These are phyloP conservation scores for Spinacia oleracea DNA, from an alignment of 179 eudicot genomes.

Conservation along the genomic window DNA sequence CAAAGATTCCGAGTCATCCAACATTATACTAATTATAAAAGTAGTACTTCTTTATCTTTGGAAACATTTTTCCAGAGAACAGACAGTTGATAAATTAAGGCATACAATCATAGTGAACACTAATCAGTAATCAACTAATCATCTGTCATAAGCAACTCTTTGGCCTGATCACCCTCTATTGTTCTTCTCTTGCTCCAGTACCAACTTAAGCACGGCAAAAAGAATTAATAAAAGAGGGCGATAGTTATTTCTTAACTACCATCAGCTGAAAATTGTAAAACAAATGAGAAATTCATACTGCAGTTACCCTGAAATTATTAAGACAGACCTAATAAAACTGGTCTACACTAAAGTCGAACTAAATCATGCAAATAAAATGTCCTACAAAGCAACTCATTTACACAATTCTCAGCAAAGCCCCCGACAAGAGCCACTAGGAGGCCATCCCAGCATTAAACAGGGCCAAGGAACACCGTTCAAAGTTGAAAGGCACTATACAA, in stretches of 20 bases:
- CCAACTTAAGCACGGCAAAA: not conserved
- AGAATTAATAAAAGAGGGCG: not conserved
- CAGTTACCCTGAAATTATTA: constrained; percentile 14
- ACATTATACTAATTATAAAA: no score
- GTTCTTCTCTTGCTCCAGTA: not conserved
- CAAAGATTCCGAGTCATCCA: no score
- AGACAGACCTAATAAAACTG: constrained; percentile 13
- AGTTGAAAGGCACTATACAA: constrained; percentile 22
- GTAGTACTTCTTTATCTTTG: no score
- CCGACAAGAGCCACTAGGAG: not conserved
- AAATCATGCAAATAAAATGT: not conserved
- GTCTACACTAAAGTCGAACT: constrained; percentile 4
- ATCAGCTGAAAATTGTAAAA: constrained; percentile 30
- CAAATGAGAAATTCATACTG: constrained; percentile 7
- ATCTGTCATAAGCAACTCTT: no score
- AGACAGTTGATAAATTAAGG: no score
- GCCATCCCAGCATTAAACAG: constrained; percentile 9
- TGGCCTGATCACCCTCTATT: not conserved
- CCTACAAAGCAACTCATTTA: constrained; percentile 9
- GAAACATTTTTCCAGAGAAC: no score
- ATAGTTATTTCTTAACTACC: not conserved
- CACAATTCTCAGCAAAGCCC: constrained; percentile 11
- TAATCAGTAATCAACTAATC: no score
- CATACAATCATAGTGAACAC: no score
- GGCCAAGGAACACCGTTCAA: constrained; percentile 11